Percentiles rank a stretch among this genome's conserved stretches.
These are phyloP conservation scores for Nicotiana rustica DNA, from an alignment of 305 asterid genomes.

Conservation along the genomic window DNA sequence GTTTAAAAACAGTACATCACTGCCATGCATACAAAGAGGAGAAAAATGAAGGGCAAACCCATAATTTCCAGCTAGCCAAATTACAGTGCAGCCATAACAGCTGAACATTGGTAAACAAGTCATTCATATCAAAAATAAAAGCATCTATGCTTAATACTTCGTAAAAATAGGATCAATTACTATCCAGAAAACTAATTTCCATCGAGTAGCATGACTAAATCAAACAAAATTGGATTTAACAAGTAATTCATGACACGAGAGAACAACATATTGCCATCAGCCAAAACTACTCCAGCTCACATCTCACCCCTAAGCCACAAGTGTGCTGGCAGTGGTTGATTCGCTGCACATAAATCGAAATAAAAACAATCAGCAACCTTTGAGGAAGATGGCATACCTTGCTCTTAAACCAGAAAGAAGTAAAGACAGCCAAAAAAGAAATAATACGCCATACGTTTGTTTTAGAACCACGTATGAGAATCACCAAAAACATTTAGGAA, in stretches of 20 bases:
- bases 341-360: constrained; percentile 57
- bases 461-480: neutral
- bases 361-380: neutral
- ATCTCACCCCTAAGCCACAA: constrained; percentile 62
- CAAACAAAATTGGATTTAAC: constrained; percentile 32
- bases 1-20: too few species aligned
- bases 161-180: neutral
- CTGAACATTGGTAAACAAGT: neutral
- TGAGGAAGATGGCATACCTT: neutral
- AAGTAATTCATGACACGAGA: neutral
- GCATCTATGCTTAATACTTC: neutral
- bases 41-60: neutral
- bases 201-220: constrained; percentile 9
- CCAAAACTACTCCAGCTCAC: constrained; percentile 30
- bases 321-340: constrained; percentile 93
- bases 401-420: constrained; percentile 3
- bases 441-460: neutral
- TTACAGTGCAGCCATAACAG: neutral
- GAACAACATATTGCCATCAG: constrained; percentile 3
- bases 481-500: neutral
- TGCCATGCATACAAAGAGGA: neutral
- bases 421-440: too few species aligned
- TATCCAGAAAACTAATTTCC: constrained; percentile 25
- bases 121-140: neutral
- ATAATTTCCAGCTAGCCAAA: neutral